phyloP scores from a whole-genome alignment of 257 asterid genomes.

The Solanum rostratum region DNA sequence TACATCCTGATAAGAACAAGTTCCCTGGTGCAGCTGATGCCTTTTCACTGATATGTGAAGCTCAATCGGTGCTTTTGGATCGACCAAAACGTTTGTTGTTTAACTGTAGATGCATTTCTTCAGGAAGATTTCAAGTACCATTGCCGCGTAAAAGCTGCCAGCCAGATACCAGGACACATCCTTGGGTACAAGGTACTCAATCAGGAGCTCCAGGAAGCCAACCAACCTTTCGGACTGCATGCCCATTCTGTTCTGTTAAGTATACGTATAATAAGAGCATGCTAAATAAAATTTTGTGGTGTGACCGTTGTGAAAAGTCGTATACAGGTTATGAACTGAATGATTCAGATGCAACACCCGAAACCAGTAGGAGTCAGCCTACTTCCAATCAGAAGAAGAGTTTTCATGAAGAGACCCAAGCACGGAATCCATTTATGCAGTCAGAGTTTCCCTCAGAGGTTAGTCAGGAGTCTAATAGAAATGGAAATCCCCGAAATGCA shows the following conservation, averaged over 20 bases:
- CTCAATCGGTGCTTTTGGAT: too few species aligned
- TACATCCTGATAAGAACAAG: too few species aligned
- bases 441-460: conserved; percentile 2
- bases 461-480: neutral
- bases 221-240: conserved; percentile 29
- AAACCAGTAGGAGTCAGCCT: neutral
- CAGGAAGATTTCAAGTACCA: too few species aligned
- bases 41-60: too few species aligned
- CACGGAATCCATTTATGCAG: neutral
- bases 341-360: too few species aligned
- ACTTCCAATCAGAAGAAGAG: too few species aligned
- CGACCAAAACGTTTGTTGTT: too few species aligned
- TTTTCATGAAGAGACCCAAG: neutral
- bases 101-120: too few species aligned
- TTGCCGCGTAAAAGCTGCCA: too few species aligned
- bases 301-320: conserved; percentile 13
- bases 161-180: too few species aligned
- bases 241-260: conserved; percentile 16
- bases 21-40: too few species aligned
- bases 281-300: conserved; percentile 4
- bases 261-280: conserved; percentile 10
- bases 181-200: neutral
- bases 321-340: neutral
- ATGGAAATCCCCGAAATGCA: neutral
- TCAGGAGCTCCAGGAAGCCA: neutral